Percentiles rank a stretch among this genome's conserved stretches.
phyloP scores from a whole-genome alignment of 2,329 filamentous ascomycete species.

The Capronia americana region DNA sequence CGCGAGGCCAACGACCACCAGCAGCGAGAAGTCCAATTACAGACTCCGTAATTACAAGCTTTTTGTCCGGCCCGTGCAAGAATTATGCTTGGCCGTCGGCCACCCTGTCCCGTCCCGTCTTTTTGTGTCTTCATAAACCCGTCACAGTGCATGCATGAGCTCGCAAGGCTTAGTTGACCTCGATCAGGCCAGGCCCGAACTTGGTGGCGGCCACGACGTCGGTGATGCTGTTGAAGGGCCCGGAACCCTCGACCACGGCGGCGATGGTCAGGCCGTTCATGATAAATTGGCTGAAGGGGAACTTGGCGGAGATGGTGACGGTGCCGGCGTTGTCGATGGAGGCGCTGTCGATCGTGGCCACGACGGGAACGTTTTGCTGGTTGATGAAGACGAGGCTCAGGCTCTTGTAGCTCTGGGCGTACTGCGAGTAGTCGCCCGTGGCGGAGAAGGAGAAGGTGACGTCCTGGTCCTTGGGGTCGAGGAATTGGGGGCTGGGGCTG shows the following conservation, averaged over 20 bases:
- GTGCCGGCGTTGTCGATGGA: constrained; percentile 33
- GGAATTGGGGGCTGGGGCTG: constrained; percentile 44
- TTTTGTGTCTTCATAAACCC: background rate
- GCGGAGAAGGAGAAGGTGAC: constrained; percentile 58
- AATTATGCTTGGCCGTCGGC: background rate
- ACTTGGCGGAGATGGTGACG: constrained; percentile 42
- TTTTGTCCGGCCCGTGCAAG: background rate
- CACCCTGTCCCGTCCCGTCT: background rate
- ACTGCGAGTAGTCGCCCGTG: constrained; percentile 34
- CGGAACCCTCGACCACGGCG: constrained; percentile 44
- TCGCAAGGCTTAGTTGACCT: constrained; percentile 35
- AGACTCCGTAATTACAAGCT: background rate
- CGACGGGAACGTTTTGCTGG: constrained; percentile 49
- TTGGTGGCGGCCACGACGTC: constrained; percentile 45
- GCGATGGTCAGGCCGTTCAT: constrained; percentile 51
- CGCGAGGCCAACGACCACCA: background rate
- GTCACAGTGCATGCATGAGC: background rate
- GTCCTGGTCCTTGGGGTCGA: constrained; percentile 46
- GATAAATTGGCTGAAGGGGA: constrained; percentile 46
- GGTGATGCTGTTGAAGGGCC: constrained; percentile 43
- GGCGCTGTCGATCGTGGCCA: constrained; percentile 42
- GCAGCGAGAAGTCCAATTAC: background rate
- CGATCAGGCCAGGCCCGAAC: constrained; percentile 47
- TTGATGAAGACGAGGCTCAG: constrained; percentile 49
- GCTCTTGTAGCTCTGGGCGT: constrained; percentile 40